These are phyloP conservation scores for Cyclocybe aegerita DNA, from an alignment of 768 basidiomycete genomes.

Conservation along the genomic window DNA sequence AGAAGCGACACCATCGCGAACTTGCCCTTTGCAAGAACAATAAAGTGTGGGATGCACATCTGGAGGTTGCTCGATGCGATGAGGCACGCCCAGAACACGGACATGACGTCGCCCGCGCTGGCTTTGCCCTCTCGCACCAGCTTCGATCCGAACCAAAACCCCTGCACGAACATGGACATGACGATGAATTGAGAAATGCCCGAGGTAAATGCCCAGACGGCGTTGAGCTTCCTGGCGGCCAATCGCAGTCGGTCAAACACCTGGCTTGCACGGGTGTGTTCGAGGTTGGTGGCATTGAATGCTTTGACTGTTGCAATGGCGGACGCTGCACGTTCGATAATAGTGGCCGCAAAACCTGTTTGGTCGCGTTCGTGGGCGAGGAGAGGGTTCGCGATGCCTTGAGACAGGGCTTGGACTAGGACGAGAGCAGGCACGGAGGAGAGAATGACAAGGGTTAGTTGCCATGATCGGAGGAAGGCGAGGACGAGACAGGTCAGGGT, in stretches of 20 bases:
- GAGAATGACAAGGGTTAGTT: conserved; percentile 90
- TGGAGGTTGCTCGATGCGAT: conserved; percentile 88
- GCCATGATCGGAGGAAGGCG: conserved; percentile 76
- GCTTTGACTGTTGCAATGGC: conserved; percentile 91
- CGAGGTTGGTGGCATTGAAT: conserved; percentile 70
- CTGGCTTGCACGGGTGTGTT: conserved; percentile 42
- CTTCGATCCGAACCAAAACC: conserved; percentile 93
- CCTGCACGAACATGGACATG: conserved; percentile 93
- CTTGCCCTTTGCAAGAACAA: conserved; percentile 80
- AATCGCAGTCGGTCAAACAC: conserved; percentile 43
- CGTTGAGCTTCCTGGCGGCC: conserved; percentile 53
- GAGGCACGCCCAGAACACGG: conserved; percentile 96
- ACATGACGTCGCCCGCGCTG: conserved; percentile 80
- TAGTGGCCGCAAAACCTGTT: conserved; percentile 70
- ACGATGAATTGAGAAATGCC: conserved; percentile 77
- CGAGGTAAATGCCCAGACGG: conserved; percentile 74
- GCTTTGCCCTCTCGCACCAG: conserved; percentile 76
- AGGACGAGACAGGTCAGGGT: conserved; percentile 77
- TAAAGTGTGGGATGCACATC: conserved; percentile 80
- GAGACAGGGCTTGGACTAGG: conserved; percentile 74
- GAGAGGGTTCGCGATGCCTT: conserved; percentile 65
- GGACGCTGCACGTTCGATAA: conserved; percentile 72
- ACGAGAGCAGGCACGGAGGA: conserved; percentile 83
- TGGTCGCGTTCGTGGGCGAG: conserved; percentile 65
- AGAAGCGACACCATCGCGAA: conserved; percentile 72